Evolutionary conservation across 441 rosid species (phyloP).

Genomic region (Croton setiger): DNA sequence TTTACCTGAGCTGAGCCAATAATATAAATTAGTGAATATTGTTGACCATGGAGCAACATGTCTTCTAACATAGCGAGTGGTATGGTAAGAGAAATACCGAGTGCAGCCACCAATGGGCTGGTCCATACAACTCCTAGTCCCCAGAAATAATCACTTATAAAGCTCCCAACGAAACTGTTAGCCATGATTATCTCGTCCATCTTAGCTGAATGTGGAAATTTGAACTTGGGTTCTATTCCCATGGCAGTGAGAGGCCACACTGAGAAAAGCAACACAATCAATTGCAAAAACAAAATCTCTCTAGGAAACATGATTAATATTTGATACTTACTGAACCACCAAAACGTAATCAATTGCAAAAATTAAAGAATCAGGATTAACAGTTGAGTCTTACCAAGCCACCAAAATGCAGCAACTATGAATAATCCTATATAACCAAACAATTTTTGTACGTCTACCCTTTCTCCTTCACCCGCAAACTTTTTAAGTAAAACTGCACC

Average conservation of each 20-base stretch:
- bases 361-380: not conserved
- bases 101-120: conserved; percentile 62
- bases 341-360: no score
- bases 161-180: conserved; percentile 41
- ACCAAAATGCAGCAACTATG: conserved; percentile 38
- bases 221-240: conserved; percentile 41
- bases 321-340: no score
- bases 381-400: conserved; percentile 38
- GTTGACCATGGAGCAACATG: conserved; percentile 67
- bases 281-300: not conserved
- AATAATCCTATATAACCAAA: conserved; percentile 42
- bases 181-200: conserved; percentile 25
- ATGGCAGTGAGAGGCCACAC: conserved; percentile 44
- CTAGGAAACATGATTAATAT: no score
- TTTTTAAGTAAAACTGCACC: conserved; percentile 43
- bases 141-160: conserved; percentile 46
- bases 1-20: conserved; percentile 63
- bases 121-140: conserved; percentile 71
- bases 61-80: conserved; percentile 73
- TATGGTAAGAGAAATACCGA: conserved; percentile 68
- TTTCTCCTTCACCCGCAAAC: conserved; percentile 44
- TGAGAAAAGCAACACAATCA: conserved; percentile 17
- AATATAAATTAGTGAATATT: conserved; percentile 53
- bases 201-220: conserved; percentile 34
- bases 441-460: conserved; percentile 43